Evolutionary conservation across 495 filamentous ascomycete genomes (phyloP), one percentile per base, ranked within the genome.

Genomic region (Lophiotrema nucula): DNA sequence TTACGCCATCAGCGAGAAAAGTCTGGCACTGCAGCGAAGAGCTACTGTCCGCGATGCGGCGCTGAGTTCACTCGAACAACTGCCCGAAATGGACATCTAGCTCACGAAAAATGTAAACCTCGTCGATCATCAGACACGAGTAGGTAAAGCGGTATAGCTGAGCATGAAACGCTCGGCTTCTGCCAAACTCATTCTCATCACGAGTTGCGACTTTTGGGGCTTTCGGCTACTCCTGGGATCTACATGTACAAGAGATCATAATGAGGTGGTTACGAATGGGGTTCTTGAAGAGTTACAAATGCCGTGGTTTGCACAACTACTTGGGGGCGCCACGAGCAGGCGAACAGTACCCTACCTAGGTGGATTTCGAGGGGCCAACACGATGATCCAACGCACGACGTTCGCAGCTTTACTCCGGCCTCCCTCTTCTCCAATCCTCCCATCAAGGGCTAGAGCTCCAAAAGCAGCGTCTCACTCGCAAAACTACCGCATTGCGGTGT

Each of bases 1-100:
- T 78, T 96, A 4, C 81, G 91, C 33, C 91, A 96, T 67, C 91
- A 96, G 68, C 82, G 91, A n/a, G 91, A 96, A 69, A 95, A 93
- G 69, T 92, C 89, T 1, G 91, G 91, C 8, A 89, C 88, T 16
- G 89, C 92, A 31, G 76, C 87, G 10, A 95, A 95, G 70, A 89
- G 89, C 13, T 83, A 84, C 38, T 96, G 91, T 62, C 89, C 88
- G 15, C 83, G 88, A 54, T 96, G 91, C 66, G 89, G 89, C 16
- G 90, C 91, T 8, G 90, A 95, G 53, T 96, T 96, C 57, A 96
- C 91, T 15, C 78, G 91, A 44, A 95, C 90, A 25, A 96, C 91
- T 27, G 91, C 91, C 23, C 80, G 90, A 25, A 95, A 95, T 69
- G 91, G 90, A 13, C 91, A 96, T 67, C 74, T 95, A 68, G 78